Base-by-base conservation (phyloP, 1,284 basidiomycete species). In the Hemileia vastatrix region DNA sequence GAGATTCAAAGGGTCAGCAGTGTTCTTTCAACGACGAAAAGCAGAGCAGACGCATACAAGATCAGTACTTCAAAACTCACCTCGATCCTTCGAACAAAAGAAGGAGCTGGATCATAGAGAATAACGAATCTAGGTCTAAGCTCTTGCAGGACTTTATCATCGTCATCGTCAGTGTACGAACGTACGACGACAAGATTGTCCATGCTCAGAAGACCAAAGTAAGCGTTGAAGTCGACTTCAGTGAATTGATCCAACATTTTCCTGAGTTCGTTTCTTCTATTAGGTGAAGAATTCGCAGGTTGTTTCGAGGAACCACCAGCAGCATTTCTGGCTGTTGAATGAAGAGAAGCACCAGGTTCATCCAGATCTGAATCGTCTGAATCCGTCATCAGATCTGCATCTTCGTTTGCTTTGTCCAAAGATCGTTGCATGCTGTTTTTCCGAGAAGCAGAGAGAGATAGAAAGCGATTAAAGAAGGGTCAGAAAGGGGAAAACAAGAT, bases 41-140 rank as follows among this genome's bases (percentile, higher is more conserved):
- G 27, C 11, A 57, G n/a, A n/a, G n/a, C n/a, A 51, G 27, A 64
- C 33, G 51, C 23, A n/a, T 43, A 44, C n/a, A 52, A 33, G 18
- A 51, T 32, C 6, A 56, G 24, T 19, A 51, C 21, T 18, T 51
- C 4, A 18, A 27, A 15, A 67, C 79, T 66, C 63, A 90, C 90
- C 82, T 98, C 94, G 43, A 98, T 81, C 0, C 93, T 82, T 23
- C 94, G 81, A 44, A 97, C 83, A 69, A 96, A 98, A 55, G 93
- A 86, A 68, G 91, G 85, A 71, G 86, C 89, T 0, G 93, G 92
- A 71, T 98, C 94, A 71, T 88, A 93, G 86, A 97, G 88, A 52
- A 97, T 83, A 58, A 95, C 86, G 72, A 91, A 96, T 61, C 87
- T 84, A 1, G 94, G 94, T 62, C 87, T 81, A 2, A 97, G 80